These are phyloP conservation scores for Taxillus chinensis DNA, from an alignment of 164 flowering plant genomes.

Conservation along the genomic window DNA sequence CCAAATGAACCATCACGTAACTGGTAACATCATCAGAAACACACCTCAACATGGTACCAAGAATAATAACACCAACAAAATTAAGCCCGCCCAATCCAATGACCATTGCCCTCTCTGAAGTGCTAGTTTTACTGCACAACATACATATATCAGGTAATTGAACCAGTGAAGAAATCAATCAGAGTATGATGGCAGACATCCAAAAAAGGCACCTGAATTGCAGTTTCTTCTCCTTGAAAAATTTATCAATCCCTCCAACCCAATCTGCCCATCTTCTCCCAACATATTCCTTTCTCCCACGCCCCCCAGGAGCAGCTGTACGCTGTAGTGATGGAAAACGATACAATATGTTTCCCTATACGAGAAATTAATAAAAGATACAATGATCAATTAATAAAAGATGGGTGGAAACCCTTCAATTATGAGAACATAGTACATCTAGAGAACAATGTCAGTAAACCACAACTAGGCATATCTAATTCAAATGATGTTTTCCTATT, in stretches of 20 bases:
- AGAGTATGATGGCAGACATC: background rate
- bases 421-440: too few relatives aligned
- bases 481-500: too few relatives aligned
- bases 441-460: too few relatives aligned
- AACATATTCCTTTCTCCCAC: constrained; percentile 72
- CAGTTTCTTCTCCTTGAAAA: constrained; percentile 77
- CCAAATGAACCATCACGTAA: background rate
- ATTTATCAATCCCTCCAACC: constrained; percentile 62
- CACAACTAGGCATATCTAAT: too few relatives aligned
- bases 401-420: background rate
- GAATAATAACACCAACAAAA: constrained; percentile 81
- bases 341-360: constrained; percentile 85
- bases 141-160: constrained; percentile 4
- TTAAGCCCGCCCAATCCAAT: constrained; percentile 87
- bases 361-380: constrained; percentile 3
- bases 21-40: constrained; percentile 7
- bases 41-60: constrained; percentile 78
- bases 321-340: constrained; percentile 86
- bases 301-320: constrained; percentile 60
- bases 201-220: constrained; percentile 51
- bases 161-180: background rate
- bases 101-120: constrained; percentile 77
- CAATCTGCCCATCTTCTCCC: constrained; percentile 72
- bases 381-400: background rate
- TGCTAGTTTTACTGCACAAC: constrained; percentile 58